Conservation (phyloP, 2,329 filamentous ascomycete genomes). For the Pestalotiopsis sp. region DNA sequence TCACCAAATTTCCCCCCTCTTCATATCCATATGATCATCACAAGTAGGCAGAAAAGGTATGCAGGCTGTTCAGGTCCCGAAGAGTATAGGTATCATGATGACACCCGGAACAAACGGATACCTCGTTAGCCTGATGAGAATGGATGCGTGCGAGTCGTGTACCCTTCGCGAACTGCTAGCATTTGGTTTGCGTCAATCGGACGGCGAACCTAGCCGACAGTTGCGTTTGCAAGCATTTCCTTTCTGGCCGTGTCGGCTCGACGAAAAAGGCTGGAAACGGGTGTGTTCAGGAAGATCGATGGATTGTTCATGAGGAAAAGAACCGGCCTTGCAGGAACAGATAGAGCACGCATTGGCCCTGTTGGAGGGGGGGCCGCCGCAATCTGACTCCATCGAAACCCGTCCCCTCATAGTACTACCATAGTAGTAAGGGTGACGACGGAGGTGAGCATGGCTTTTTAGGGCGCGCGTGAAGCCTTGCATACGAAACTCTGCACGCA, state of each 20-base stretch:
- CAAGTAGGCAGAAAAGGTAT: too few relatives aligned
- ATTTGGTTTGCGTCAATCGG: neutral
- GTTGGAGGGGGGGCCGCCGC: neutral
- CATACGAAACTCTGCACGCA: slow-evolving; percentile 10
- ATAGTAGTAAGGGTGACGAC: neutral
- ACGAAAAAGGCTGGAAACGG: neutral
- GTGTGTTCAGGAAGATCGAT: neutral
- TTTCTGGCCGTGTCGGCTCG: neutral
- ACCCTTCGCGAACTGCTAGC: neutral
- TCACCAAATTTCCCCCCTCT: neutral
- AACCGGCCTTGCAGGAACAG: neutral
- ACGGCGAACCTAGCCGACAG: neutral
- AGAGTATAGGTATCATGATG: neutral
- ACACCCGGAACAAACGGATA: neutral
- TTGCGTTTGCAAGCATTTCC: neutral
- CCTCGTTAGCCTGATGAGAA: neutral
- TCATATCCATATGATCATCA: neutral
- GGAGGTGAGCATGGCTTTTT: neutral
- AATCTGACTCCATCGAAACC: neutral
- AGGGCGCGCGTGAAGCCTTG: neutral
- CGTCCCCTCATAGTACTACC: neutral
- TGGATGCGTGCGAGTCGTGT: neutral
- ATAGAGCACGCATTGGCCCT: neutral
- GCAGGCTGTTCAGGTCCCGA: neutral
- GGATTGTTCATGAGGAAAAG: neutral